phyloP scores from a whole-genome alignment of 257 asterid species.

The Scutellaria barbata region DNA sequence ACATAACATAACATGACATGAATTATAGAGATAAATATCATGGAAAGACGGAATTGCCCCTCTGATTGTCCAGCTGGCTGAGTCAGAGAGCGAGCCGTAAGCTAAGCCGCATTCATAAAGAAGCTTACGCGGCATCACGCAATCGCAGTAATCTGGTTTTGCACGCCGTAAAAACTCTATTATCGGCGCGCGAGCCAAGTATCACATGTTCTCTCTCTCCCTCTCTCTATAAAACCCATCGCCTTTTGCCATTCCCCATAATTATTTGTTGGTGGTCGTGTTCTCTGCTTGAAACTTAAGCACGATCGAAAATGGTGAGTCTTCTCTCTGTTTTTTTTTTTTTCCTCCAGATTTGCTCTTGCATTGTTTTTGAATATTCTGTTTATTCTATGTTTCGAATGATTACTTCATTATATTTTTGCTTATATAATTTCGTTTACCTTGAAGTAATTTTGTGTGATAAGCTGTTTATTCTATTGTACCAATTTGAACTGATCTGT shows the following conservation, averaged over 20 bases:
- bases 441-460: slow-evolving; percentile 7
- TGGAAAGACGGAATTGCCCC: too few relatives aligned
- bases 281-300: slow-evolving; percentile 36
- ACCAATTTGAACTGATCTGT: slow-evolving; percentile 18
- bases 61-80: too few relatives aligned
- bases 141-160: slow-evolving; percentile 30
- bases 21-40: too few relatives aligned
- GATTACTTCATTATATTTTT: slow-evolving; percentile 27
- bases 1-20: too few relatives aligned
- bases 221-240: slow-evolving; percentile 27
- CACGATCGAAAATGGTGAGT: slow-evolving; percentile 45
- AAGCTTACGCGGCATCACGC: slow-evolving; percentile 43
- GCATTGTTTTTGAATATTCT: slow-evolving; percentile 30
- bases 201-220: slow-evolving; percentile 18
- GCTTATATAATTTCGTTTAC: neutral
- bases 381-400: slow-evolving; percentile 13
- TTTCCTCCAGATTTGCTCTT: slow-evolving; percentile 18
- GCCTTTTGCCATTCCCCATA: slow-evolving; percentile 25
- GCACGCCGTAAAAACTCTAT: slow-evolving; percentile 43
- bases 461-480: neutral
- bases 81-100: too few relatives aligned
- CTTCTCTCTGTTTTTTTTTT: neutral
- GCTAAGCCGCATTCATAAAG: too few relatives aligned
- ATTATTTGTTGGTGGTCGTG: slow-evolving; percentile 29
- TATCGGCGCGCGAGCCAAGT: slow-evolving; percentile 17